phyloP scores from a whole-genome alignment of 495 filamentous ascomycete genomes.

The Talaromyces proteolyticus region DNA sequence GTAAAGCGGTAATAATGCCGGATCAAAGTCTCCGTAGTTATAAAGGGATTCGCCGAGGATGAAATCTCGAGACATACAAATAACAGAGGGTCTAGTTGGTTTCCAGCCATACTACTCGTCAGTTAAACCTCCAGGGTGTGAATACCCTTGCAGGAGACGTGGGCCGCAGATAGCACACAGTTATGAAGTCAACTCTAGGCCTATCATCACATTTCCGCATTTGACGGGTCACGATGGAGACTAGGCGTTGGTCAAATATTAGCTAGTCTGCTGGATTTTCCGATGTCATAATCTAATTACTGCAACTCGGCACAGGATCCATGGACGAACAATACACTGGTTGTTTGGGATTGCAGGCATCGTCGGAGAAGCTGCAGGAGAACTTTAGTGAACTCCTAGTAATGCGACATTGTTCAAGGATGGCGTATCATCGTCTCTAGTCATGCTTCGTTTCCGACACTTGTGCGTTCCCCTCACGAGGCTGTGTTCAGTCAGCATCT shows the following conservation, averaged over 20 bases:
- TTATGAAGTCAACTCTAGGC: neutral
- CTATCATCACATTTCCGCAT: neutral
- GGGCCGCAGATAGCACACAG: slow-evolving; percentile 1
- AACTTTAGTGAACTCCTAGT: neutral
- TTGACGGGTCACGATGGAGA: neutral
- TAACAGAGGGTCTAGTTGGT: too few relatives aligned
- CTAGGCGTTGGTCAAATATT: neutral
- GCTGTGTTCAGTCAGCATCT: neutral
- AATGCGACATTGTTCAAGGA: neutral
- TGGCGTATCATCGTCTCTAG: neutral
- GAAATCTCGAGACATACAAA: too few relatives aligned
- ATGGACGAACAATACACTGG: neutral
- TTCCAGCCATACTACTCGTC: too few relatives aligned
- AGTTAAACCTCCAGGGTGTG: too few relatives aligned
- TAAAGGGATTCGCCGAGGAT: too few relatives aligned
- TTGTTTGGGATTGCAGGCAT: neutral
- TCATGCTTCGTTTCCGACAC: too few relatives aligned
- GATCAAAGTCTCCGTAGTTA: too few relatives aligned
- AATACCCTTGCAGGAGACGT: neutral
- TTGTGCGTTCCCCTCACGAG: neutral
- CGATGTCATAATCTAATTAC: neutral
- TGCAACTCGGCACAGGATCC: neutral
- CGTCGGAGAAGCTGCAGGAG: neutral
- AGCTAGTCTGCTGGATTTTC: neutral
- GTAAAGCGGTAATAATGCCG: too few relatives aligned